A percentile compares a stretch with the other conserved stretches of the same genome.
phyloP scores from a whole-genome alignment of 176 grass and related monocot genomes.

The Carex cristatella region DNA sequence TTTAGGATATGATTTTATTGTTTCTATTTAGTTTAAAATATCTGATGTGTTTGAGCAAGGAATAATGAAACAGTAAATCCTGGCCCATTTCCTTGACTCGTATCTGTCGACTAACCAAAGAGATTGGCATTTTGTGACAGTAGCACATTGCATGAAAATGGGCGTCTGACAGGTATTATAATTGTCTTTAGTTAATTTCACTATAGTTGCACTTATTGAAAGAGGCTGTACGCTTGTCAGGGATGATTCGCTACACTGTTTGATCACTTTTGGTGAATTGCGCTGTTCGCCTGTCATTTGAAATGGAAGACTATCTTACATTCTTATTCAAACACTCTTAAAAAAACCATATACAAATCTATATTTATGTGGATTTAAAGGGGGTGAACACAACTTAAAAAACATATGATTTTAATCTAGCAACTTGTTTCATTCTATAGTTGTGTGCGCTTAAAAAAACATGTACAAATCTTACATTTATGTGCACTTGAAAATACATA shows the following conservation, averaged over 20 bases:
- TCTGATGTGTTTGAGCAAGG: not conserved
- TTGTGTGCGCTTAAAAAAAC: too few species aligned
- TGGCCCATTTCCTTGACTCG: not conserved
- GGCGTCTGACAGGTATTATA: not conserved
- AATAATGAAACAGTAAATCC: not conserved
- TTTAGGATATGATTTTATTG: not conserved
- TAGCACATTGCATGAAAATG: not conserved
- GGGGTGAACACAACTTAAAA: too few species aligned
- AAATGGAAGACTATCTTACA: not conserved
- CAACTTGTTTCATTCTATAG: too few species aligned
- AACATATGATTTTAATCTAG: too few species aligned
- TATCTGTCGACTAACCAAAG: not conserved
- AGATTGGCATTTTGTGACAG: not conserved
- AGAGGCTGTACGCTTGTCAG: not conserved
- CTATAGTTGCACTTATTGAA: not conserved
- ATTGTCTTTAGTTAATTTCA: slow-evolving; percentile 4
- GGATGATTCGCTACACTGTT: not conserved
- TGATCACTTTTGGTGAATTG: not conserved
- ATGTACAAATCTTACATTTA: too few species aligned
- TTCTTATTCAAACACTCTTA: not conserved
- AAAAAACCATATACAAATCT: not conserved
- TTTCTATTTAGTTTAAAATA: not conserved
- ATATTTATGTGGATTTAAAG: not conserved
- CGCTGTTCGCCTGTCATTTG: not conserved
- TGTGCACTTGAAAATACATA: too few species aligned